Conservation (phyloP, 2,329 filamentous ascomycete genomes). For the Cladosporium sp. region DNA sequence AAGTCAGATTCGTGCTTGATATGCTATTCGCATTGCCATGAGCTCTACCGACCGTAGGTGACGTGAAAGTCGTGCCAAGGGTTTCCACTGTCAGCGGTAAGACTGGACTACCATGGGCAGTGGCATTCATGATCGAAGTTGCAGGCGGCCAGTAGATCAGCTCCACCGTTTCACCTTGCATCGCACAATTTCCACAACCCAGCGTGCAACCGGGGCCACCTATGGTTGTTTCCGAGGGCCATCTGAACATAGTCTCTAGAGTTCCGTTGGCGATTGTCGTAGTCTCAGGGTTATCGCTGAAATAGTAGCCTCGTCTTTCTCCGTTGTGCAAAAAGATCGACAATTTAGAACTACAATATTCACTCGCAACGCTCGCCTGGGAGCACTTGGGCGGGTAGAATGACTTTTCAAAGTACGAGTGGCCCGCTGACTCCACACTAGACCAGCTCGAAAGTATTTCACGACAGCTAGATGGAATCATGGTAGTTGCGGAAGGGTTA, state of each 20-base stretch:
- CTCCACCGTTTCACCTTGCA: conserved; percentile 27
- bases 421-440: not conserved
- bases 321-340: not conserved
- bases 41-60: conserved; percentile 21
- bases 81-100: conserved; percentile 20
- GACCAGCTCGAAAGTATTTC: not conserved
- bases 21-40: no score
- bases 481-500: not conserved
- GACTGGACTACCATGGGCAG: not conserved
- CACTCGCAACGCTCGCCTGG: not conserved
- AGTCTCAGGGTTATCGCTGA: not conserved
- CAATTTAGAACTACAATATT: not conserved
- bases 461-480: not conserved
- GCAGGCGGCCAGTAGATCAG: conserved; percentile 28
- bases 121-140: not conserved
- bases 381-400: not conserved
- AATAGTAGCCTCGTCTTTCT: no score
- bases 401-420: not conserved
- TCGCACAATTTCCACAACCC: conserved; percentile 27
- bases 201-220: conserved; percentile 24
- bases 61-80: conserved; percentile 26
- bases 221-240: not conserved
- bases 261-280: not conserved
- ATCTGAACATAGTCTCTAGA: not conserved
- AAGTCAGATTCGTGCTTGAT: no score